Conservation (phyloP, 306 rosid genomes). For the Vigna trinervia region DNA sequence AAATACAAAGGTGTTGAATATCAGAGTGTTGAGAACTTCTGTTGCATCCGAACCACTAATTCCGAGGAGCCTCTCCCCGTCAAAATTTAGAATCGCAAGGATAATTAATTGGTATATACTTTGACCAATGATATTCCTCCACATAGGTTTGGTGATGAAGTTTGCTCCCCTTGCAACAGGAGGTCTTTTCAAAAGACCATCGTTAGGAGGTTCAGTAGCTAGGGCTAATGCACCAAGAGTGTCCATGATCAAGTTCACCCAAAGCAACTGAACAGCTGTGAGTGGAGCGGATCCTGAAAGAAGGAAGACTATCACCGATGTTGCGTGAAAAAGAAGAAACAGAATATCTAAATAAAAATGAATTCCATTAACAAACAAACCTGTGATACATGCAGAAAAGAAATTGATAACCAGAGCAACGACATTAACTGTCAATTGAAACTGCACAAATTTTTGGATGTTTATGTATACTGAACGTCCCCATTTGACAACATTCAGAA, state of each 20-base stretch:
- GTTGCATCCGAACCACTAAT: conserved; percentile 76
- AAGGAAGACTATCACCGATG: conserved; percentile 4
- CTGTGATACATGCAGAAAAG: conserved; percentile 89
- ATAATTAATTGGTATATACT: conserved; percentile 83
- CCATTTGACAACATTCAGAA: conserved; percentile 88
- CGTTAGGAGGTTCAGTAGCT: conserved; percentile 95
- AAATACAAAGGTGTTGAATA: conserved; percentile 92
- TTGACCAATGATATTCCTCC: conserved; percentile 97
- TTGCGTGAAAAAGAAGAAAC: conserved; percentile 38
- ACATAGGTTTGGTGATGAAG: conserved; percentile 90
- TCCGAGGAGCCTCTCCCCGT: conserved; percentile 68
- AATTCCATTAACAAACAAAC: conserved; percentile 50
- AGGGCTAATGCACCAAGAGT: conserved; percentile 96
- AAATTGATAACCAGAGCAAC: conserved; percentile 91
- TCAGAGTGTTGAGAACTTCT: conserved; percentile 71
- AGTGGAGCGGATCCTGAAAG: conserved; percentile 95
- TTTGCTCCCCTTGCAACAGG: conserved; percentile 73
- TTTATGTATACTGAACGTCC: conserved; percentile 96
- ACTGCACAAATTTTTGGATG: conserved; percentile 97
- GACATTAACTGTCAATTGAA: conserved; percentile 91
- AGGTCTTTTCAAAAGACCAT: conserved; percentile 73
- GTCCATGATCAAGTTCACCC: conserved; percentile 99
- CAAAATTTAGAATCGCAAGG: conserved; percentile 69
- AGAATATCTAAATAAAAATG: background rate
- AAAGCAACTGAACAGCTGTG: conserved; percentile 94